Evolutionary conservation across 2,329 filamentous ascomycete species (phyloP).

Genomic region (Trichocomaceae sp.): DNA sequence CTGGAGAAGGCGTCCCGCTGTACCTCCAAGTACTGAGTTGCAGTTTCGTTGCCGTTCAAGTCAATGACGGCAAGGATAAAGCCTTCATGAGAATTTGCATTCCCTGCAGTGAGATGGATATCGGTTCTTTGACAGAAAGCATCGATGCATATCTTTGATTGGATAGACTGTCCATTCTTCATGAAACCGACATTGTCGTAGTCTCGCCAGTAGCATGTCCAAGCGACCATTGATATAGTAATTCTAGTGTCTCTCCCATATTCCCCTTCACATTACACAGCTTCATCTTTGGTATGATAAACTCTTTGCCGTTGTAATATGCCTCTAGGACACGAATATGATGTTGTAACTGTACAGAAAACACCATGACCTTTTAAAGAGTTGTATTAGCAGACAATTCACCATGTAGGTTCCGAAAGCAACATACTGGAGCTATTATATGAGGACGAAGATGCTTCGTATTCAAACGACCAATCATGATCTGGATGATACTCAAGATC

Average conservation of each 20-base stretch:
- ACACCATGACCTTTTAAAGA: neutral
- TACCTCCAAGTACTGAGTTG: too few relatives aligned
- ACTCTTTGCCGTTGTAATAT: neutral
- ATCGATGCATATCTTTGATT: too few relatives aligned
- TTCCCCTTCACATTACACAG: neutral
- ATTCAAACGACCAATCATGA: neutral
- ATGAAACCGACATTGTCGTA: neutral
- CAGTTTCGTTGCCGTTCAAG: too few relatives aligned
- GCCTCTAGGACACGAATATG: neutral
- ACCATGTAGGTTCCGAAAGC: neutral
- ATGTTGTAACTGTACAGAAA: neutral
- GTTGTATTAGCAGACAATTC: neutral
- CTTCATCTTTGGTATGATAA: neutral
- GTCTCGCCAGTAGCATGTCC: neutral
- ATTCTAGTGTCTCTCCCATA: neutral
- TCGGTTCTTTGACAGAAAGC: too few relatives aligned
- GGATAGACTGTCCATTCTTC: neutral
- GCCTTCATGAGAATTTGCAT: too few relatives aligned
- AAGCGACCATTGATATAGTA: neutral
- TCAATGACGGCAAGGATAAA: too few relatives aligned
- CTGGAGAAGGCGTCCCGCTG: constrained; percentile 30
- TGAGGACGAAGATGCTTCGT: neutral
- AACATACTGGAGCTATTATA: neutral
- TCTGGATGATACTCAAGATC: neutral
- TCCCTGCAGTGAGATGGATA: too few relatives aligned